Conservation (phyloP, 768 basidiomycete genomes). For the Dentipellis sp. region DNA sequence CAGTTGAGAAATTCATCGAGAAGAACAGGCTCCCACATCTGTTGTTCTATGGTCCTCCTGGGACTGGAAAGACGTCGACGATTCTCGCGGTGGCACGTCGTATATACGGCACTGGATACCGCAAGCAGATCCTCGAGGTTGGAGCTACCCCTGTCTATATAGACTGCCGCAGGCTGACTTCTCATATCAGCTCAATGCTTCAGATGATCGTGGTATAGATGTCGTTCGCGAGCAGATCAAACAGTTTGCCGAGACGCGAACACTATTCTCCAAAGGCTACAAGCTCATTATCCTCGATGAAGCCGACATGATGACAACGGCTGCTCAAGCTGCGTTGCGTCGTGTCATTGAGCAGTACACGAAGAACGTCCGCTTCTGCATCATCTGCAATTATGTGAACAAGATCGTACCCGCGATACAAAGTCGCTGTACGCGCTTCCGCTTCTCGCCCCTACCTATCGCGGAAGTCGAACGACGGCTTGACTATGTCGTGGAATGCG, state of each 20-base stretch:
- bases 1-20: slow-evolving; percentile 95
- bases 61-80: slow-evolving; percentile 97
- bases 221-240: slow-evolving; percentile 99
- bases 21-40: slow-evolving; percentile 92
- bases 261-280: slow-evolving; percentile 85
- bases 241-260: slow-evolving; percentile 94
- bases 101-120: slow-evolving; percentile 81
- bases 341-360: slow-evolving; percentile 99
- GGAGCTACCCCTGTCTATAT: slow-evolving; percentile 9
- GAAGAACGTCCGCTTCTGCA: slow-evolving; percentile 97
- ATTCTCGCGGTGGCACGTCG: slow-evolving; percentile 92
- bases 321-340: slow-evolving; percentile 92
- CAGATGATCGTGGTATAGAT: slow-evolving; percentile 97
- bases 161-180: slow-evolving; percentile 1
- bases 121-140: slow-evolving; percentile 93
- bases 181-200: slow-evolving; percentile 75
- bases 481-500: slow-evolving; percentile 67
- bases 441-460: slow-evolving; percentile 89
- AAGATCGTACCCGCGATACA: slow-evolving; percentile 98
- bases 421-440: slow-evolving; percentile 94
- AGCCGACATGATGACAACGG: slow-evolving; percentile 99
- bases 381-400: slow-evolving; percentile 99
- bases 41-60: slow-evolving; percentile 95
- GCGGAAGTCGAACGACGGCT: slow-evolving; percentile 80
- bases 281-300: slow-evolving; percentile 98